phyloP scores from a whole-genome alignment of 2,329 filamentous ascomycete species.

The Colletotrichum cordylinicola region DNA sequence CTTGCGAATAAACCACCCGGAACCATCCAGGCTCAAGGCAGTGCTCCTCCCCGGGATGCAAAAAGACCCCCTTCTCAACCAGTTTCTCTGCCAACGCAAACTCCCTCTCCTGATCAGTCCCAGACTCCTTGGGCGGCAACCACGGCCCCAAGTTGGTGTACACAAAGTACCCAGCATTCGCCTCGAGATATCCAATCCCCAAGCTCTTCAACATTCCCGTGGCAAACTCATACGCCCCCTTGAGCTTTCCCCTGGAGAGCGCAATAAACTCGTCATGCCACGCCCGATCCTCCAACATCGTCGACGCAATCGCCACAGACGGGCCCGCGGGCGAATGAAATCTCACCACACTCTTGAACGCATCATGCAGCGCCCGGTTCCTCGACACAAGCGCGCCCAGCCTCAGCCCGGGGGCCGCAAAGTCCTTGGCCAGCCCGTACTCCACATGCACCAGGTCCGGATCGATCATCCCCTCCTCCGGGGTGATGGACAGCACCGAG shows the following conservation, averaged over 20 bases:
- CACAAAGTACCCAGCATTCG: conserved; percentile 64
- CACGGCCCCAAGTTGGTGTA: conserved; percentile 56
- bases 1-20: conserved; percentile 56
- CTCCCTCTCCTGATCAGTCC: conserved; percentile 41
- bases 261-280: conserved; percentile 52
- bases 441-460: conserved; percentile 54
- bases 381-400: conserved; percentile 52
- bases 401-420: conserved; percentile 58
- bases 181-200: conserved; percentile 49
- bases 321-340: conserved; percentile 54
- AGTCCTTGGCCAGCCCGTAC: conserved; percentile 53
- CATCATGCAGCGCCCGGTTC: conserved; percentile 34
- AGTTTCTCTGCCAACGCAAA: conserved; percentile 49
- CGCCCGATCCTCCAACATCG: conserved; percentile 50
- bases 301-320: conserved; percentile 45
- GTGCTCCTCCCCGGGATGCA: conserved; percentile 54
- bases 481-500: conserved; percentile 53
- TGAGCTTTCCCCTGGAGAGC: conserved; percentile 42
- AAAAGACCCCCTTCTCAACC: conserved; percentile 51
- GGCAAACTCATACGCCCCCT: conserved; percentile 43
- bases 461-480: conserved; percentile 47
- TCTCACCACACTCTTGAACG: conserved; percentile 43
- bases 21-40: conserved; percentile 56
- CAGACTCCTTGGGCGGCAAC: conserved; percentile 33
- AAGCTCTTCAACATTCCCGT: conserved; percentile 41